Evolutionary conservation across 2,329 filamentous ascomycete genomes (phyloP).

Genomic region (Calonectria ilicicola): DNA sequence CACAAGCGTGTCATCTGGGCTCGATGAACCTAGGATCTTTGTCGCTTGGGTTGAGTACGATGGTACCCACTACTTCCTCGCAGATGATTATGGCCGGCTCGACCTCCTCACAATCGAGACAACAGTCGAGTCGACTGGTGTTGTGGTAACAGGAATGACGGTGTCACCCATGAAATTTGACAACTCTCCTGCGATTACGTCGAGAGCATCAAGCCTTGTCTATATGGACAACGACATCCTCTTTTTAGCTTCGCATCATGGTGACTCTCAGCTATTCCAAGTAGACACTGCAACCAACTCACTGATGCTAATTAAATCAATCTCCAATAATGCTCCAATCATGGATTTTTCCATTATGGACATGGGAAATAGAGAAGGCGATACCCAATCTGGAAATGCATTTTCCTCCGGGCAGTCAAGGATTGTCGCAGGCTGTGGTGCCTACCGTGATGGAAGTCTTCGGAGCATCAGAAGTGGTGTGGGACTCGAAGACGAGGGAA

Average conservation of each 20-base stretch:
- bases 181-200: conserved; percentile 60
- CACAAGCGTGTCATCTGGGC: conserved; percentile 70
- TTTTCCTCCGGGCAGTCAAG: conserved; percentile 96
- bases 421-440: conserved; percentile 92
- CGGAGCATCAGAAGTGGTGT: conserved; percentile 94
- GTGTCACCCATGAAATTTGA: conserved; percentile 61
- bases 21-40: conserved; percentile 85
- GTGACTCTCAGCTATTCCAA: conserved; percentile 86
- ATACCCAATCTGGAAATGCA: conserved; percentile 81
- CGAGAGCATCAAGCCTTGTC: conserved; percentile 81
- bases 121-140: conserved; percentile 71
- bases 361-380: conserved; percentile 85
- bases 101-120: conserved; percentile 86
- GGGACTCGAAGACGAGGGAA: conserved; percentile 87
- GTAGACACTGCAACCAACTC: conserved; percentile 57
- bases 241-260: conserved; percentile 92
- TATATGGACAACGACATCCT: conserved; percentile 80
- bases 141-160: conserved; percentile 78
- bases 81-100: conserved; percentile 89
- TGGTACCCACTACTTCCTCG: conserved; percentile 84
- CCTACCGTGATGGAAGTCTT: conserved; percentile 87
- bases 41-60: conserved; percentile 93
- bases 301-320: conserved; percentile 77
- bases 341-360: conserved; percentile 97
- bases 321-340: conserved; percentile 86